These are phyloP conservation scores for Hypholoma fasciculare DNA, from an alignment of 768 basidiomycete genomes.

Conservation along the genomic window DNA sequence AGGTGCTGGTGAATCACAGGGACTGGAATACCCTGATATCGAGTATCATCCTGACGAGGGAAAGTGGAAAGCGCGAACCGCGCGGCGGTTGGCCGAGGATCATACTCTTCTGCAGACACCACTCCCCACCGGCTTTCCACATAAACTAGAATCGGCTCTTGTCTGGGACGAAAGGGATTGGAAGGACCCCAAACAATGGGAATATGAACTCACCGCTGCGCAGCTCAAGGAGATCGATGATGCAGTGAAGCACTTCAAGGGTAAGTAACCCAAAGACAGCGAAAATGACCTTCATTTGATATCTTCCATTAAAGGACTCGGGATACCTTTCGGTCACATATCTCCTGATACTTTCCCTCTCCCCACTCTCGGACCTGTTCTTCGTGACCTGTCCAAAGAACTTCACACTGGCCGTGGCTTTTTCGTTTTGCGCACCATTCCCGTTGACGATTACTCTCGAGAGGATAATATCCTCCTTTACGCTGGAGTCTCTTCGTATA, in stretches of 20 bases:
- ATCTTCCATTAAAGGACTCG: slow-evolving; percentile 19
- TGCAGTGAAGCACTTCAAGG: slow-evolving; percentile 33
- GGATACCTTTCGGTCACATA: slow-evolving; percentile 27
- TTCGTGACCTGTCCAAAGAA: slow-evolving; percentile 35
- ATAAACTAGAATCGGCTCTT: slow-evolving; percentile 33
- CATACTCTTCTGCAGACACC: slow-evolving; percentile 28
- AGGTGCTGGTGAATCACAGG: too few relatives aligned
- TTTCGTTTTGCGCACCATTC: slow-evolving; percentile 46
- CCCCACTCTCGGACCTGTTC: slow-evolving; percentile 35
- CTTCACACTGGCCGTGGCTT: slow-evolving; percentile 46
- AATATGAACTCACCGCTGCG: slow-evolving; percentile 29
- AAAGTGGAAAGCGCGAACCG: slow-evolving; percentile 38
- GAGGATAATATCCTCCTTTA: slow-evolving; percentile 42
- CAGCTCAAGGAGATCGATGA: slow-evolving; percentile 38
- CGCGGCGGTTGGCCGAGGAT: slow-evolving; percentile 33
- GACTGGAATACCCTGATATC: slow-evolving; percentile 33
- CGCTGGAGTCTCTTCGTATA: slow-evolving; percentile 31
- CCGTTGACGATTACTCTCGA: slow-evolving; percentile 39
- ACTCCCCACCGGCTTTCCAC: slow-evolving; percentile 37
- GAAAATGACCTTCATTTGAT: too few relatives aligned
- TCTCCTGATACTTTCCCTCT: slow-evolving; percentile 41
- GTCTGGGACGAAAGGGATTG: slow-evolving; percentile 46
- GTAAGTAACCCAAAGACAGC: slow-evolving; percentile 9
- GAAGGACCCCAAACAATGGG: slow-evolving; percentile 38
- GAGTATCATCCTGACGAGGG: slow-evolving; percentile 36